Evolutionary conservation across 768 basidiomycete genomes (phyloP).

Genomic region (Podaxis sp.): DNA sequence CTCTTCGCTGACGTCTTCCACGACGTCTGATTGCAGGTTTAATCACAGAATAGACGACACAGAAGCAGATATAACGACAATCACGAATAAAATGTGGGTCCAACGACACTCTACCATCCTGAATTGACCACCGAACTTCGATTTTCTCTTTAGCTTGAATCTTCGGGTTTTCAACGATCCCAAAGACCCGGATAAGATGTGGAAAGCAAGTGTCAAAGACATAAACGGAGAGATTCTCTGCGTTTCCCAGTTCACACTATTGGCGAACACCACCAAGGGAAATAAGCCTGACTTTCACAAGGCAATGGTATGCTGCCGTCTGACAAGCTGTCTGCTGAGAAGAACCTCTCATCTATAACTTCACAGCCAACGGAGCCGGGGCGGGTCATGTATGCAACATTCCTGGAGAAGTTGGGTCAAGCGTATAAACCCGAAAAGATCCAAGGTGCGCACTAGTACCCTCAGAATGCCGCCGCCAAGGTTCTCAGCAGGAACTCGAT

Average conservation of each 20-base stretch:
- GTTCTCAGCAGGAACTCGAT: background rate
- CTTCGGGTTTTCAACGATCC: conserved; percentile 73
- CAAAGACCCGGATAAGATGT: conserved; percentile 58
- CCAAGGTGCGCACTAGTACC: conserved; percentile 54
- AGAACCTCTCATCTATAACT: background rate
- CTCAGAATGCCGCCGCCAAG: background rate
- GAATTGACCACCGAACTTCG: conserved; percentile 13
- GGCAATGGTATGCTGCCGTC: conserved; percentile 69
- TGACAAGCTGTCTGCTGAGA: background rate
- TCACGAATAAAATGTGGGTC: conserved; percentile 83
- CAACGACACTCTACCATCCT: background rate
- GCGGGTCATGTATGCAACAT: conserved; percentile 66
- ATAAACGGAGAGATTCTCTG: conserved; percentile 90
- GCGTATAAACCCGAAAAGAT: conserved; percentile 76
- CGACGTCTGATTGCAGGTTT: conserved; percentile 15
- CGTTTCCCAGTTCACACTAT: conserved; percentile 91
- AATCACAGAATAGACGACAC: conserved; percentile 70
- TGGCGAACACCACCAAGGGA: conserved; percentile 86
- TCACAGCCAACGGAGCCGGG: conserved; percentile 65
- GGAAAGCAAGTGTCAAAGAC: conserved; percentile 88
- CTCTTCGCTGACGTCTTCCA: background rate
- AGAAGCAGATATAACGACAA: conserved; percentile 60
- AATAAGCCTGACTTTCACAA: conserved; percentile 91
- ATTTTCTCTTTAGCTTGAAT: conserved; percentile 48
- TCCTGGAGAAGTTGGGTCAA: conserved; percentile 65